Base-by-base conservation (phyloP, 2,329 filamentous ascomycete species). In the Celoporthe dispersa region DNA sequence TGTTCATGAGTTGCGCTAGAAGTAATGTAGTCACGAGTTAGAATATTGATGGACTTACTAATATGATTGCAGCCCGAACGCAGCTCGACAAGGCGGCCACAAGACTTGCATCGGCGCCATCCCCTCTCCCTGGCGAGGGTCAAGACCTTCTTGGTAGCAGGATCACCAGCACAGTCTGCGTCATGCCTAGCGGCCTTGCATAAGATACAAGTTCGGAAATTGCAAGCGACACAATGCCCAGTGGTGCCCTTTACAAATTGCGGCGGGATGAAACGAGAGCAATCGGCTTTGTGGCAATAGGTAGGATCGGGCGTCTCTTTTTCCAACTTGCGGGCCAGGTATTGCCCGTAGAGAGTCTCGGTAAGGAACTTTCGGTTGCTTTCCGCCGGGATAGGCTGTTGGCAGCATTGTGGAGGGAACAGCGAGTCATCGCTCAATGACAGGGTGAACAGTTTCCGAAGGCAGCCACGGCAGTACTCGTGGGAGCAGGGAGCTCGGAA, bases 31-130 rank as follows among this genome's bases (percentile, higher is more conserved):
- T 48, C 63, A 62, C n/a, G 62, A 64, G 35, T 31, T 39, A 31
- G 33, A 60, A 64, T 41, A 12, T 41, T 41, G 48, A 14, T 16
- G 55, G 19, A 83, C 84, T 75, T 73, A 89, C 87, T 86, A 3
- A 90, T 89, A 66, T 90, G 87, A 65, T 85, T 80, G 70, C 88
- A 90, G 1, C 88, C 87, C 0, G 48, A n/a, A 0, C 75, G 39
- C 0, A 87, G 76, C 76, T 88, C 86, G 0, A 90, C 80, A 16
- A 90, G 44, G 0, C 78, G 70, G 2, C 72, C 73, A 72, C 88
- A 90, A 0, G 72, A 68, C 4, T 74, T 75, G 70, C 88, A 90
- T 2, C 82, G 78, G 75, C 86, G 83, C 87, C 87, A 90, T 0
- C 81, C 80, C 4, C 85, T 76, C 3, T 79, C 70, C 0, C 72